Percentiles rank a stretch among this genome's conserved stretches.
Evolutionary conservation across 768 basidiomycete genomes (phyloP).

Genomic region (Pisolithus orientalis): DNA sequence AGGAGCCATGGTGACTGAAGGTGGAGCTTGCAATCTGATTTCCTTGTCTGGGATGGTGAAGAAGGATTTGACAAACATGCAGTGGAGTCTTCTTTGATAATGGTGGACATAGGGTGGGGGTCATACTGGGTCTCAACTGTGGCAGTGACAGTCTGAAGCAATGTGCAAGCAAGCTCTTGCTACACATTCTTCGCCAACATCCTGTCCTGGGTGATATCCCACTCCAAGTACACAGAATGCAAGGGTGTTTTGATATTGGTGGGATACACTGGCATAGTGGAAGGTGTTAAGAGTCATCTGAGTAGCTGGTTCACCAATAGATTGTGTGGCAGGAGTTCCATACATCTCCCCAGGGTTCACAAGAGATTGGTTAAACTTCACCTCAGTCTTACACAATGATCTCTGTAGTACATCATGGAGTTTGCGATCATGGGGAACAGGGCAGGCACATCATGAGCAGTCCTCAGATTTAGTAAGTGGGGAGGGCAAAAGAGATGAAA

Average conservation of each 20-base stretch:
- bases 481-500: too few relatives aligned
- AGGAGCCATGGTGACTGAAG: too few relatives aligned
- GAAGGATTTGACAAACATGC: slow-evolving; percentile 95
- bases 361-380: too few relatives aligned
- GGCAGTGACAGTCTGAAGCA: slow-evolving; percentile 78
- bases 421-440: too few relatives aligned
- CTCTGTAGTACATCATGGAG: too few relatives aligned
- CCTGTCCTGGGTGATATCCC: slow-evolving; percentile 56
- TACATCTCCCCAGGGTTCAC: too few relatives aligned
- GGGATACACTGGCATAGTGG: slow-evolving; percentile 98
- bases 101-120: slow-evolving; percentile 59
- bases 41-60: slow-evolving; percentile 91
- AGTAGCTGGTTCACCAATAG: too few relatives aligned
- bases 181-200: slow-evolving; percentile 80
- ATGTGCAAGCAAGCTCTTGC: slow-evolving; percentile 47
- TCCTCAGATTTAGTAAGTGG: slow-evolving; percentile 76
- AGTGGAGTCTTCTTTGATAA: slow-evolving; percentile 61
- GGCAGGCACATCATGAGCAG: slow-evolving; percentile 88
- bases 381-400: too few relatives aligned
- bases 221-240: slow-evolving; percentile 82
- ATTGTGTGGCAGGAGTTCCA: too few relatives aligned
- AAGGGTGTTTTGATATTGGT: slow-evolving; percentile 98
- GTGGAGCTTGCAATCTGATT: too few relatives aligned
- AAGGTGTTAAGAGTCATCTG: slow-evolving; percentile 40
- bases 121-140: slow-evolving; percentile 98